Base-by-base conservation (phyloP, 805 yeast species). In the Candida patagonica region DNA sequence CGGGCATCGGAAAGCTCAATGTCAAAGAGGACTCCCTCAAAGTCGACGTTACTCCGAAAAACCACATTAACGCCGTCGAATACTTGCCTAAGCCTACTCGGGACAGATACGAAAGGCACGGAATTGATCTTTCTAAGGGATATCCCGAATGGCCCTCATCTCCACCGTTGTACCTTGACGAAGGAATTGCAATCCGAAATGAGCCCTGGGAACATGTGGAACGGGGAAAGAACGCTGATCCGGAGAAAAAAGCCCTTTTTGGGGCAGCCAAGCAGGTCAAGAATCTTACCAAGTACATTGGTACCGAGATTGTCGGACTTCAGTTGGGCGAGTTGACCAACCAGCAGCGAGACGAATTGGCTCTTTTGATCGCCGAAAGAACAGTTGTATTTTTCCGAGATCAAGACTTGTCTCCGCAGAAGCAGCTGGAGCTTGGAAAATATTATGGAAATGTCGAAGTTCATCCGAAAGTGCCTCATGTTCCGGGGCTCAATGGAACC, bases 301-400 rank as follows among this genome's bases (percentile, higher is more conserved):
- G 76, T 37, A 71, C 75, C 12, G 75, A 70, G 45, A 60, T 70
- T 41, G 61, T 65, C 33, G 75, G 74, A 13, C 52, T 70, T 30
- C 71, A 70, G 50, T 53, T 70, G 29, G 53, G 56, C 4, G 69
- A 67, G 24, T 53, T 70, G 42, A 62, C 54, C 29, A 66, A 68
- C 41, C 43, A 60, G 48, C 74, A 70, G 50, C 59, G 54, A 39
- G 73, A 70, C 50, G 73, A 70, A 52, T 58, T 70, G 42, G 74
- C 74, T 5, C 54, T 68, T 10, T 51, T 70, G 34, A 56, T 68
- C 26, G 69, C 74, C 19, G 72, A 68, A 52, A 61, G 76, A 48
- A 66, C 64, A n/a, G 74, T 70, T 30, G 75, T 71, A 13, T 69
- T 71, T 49, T 70, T 71, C 62, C 53, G 70, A 41, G 66, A 68